Base-by-base conservation (phyloP, 176 grass and related monocot genomes). In the Thalia dealbata region DNA sequence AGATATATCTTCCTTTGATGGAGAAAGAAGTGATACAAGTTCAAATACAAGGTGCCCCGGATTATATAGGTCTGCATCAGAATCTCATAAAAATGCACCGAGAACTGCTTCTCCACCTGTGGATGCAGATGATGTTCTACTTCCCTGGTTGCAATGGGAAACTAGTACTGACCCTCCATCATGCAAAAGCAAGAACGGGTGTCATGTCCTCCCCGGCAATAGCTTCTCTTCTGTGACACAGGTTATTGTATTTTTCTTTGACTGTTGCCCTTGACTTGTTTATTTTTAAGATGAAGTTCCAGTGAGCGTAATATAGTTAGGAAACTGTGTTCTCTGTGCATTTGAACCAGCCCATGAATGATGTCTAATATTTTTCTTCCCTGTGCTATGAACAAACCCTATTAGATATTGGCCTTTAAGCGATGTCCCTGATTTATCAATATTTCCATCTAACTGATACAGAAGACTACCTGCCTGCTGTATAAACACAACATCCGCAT, bases 111-210 rank as follows among this genome's bases (percentile, higher is more conserved):
- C 79, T 27, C 24, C 8, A 45, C 77, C 85, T 73, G 73, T 61
- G 25, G 83, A 84, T 55, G 56, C 83, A 75, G 93, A 97, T 51
- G 85, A 85, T 8, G 85, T 99, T 84, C 81, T 91, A 48, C 90
- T 99, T 76, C 95, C 95, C 22, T 99, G 90, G 95, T 70, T 99
- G 79, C 85, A 99, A 74, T 99, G 95, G 95, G 95, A 99, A 86
- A 93, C 95, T 59, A 81, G 79, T 64, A 83, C 78, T 6, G 90
- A 85, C 27, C 76, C 86, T 67, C 93, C 90, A 42, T 87, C 90
- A 61, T 75, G 50, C 79, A 88, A 81, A 88, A 61, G 52, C 30
- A 82, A 88, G 70, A 23, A 70, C 16, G 62, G 14, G 3, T 0
- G 21, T 18, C 45, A 22, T 10, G 50, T 29, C 13, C 27, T 23